Evolutionary conservation across 1,284 basidiomycete species (phyloP), one percentile per base, ranked within the genome.

Genomic region (Exobasidium rhododendri): DNA sequence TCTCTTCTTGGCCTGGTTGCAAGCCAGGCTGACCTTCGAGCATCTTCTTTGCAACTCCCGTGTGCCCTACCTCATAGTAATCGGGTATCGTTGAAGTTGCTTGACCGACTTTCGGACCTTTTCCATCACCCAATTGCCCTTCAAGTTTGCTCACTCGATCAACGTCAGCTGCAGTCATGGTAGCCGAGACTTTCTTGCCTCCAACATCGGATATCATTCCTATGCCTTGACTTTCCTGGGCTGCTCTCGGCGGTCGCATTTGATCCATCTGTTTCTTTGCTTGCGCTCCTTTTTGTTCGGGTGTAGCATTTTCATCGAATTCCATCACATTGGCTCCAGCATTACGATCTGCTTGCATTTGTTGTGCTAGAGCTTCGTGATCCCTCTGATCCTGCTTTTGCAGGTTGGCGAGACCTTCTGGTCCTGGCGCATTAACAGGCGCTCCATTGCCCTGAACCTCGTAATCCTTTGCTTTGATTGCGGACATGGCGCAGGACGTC

Each of bases 261-360:
- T 68, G 62, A 2, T 68, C 61, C 30, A 58, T 63, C 2, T 66
- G 67, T 51, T 74, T 68, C 24, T 58, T 63, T 6, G 75, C 75
- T 31, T 71, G 62, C 22, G 66, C 64, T 1, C 66, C 76, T 54
- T 78, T 78, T 54, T 77, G 67, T 52, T 76, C 61, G 1, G 76
- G 76, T 1, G 68, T 68, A 14, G 75, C 72, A 32, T 75, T 66
- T 49, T 77, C 76, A 49, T 71, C 70, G 44, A 78, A 75, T 4
- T 69, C 59, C 35, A 75, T 58, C 2, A 76, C 69, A 2, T 68
- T 65, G 17, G 74, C 75, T 17, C 75, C 75, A 17, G 65, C 67
- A 13, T 67, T 67, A 54, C 68, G 63, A 57, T 72, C 70, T 24
- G 63, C 61, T 49, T 56, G 51, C 28, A 73, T 46, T 22, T 59